A percentile compares a stretch with the other conserved stretches of the same genome.
phyloP scores from a whole-genome alignment of 441 rosid genomes.

The Macaranga tanarius region DNA sequence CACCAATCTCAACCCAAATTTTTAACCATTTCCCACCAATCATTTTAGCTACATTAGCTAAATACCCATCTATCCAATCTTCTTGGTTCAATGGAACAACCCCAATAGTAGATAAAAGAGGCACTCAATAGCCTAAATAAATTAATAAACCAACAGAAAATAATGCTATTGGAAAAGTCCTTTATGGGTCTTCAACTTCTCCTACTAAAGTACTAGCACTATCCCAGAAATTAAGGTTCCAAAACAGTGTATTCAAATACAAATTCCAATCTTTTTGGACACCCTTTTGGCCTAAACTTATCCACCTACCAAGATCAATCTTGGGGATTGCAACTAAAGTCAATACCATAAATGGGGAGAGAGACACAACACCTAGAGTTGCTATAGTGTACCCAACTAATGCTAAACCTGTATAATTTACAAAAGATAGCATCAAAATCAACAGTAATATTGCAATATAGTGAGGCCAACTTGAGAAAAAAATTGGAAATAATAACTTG shows the following conservation, averaged over 20 bases:
- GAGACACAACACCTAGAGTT: slow-evolving; percentile 53
- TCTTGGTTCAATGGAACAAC: slow-evolving; percentile 43
- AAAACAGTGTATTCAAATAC: slow-evolving; percentile 78
- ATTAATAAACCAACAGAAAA: slow-evolving; percentile 56
- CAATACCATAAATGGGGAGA: slow-evolving; percentile 65
- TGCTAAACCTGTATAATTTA: slow-evolving; percentile 62
- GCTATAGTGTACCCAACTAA: slow-evolving; percentile 71
- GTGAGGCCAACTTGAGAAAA: slow-evolving; percentile 62
- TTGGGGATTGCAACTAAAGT: slow-evolving; percentile 60
- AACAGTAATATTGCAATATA: slow-evolving; percentile 39
- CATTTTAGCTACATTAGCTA: slow-evolving; percentile 42
- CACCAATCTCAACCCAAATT: slow-evolving; percentile 48
- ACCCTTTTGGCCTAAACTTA: slow-evolving; percentile 54
- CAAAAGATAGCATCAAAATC: slow-evolving; percentile 49
- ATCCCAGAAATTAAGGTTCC: slow-evolving; percentile 92
- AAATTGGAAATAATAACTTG: slow-evolving; percentile 44
- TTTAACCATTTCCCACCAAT: slow-evolving; percentile 53
- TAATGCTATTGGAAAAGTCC: slow-evolving; percentile 62
- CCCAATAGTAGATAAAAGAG: slow-evolving; percentile 70
- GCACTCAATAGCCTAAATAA: slow-evolving; percentile 59
- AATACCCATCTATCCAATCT: slow-evolving; percentile 42
- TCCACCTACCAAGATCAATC: slow-evolving; percentile 66
- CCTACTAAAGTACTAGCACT: slow-evolving; percentile 77
- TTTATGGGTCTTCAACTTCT: slow-evolving; percentile 76
- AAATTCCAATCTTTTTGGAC: slow-evolving; percentile 67